These are phyloP conservation scores for Aspergillus fumigatus DNA, from an alignment of 2,329 filamentous ascomycete genomes.

Conservation along the genomic window DNA sequence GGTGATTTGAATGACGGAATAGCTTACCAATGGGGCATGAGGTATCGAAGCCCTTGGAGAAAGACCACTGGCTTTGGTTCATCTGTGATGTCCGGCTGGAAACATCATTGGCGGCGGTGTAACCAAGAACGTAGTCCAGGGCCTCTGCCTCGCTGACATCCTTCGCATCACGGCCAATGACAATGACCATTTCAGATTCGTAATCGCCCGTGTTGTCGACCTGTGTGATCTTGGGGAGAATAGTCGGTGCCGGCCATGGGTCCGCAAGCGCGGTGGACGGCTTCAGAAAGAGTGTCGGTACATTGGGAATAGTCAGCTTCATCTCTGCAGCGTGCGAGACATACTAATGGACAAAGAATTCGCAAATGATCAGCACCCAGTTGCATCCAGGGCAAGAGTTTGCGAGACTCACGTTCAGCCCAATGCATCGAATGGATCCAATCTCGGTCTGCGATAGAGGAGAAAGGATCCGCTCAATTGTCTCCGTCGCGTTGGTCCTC, in stretches of 20 bases:
- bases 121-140: conserved; percentile 58
- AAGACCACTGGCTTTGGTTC: conserved; percentile 53
- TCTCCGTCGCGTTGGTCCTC: conserved; percentile 41
- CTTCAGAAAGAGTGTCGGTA: conserved; percentile 58
- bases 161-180: conserved; percentile 50
- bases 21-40: conserved; percentile 48
- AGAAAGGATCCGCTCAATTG: conserved; percentile 45
- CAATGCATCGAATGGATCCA: conserved; percentile 57
- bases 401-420: conserved; percentile 46
- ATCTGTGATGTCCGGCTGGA: conserved; percentile 56
- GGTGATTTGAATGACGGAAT: background rate
- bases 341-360: conserved; percentile 33
- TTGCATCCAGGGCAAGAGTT: background rate
- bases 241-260: conserved; percentile 48
- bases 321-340: conserved; percentile 50
- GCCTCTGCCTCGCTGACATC: conserved; percentile 56
- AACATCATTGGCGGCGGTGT: conserved; percentile 61
- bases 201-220: conserved; percentile 54
- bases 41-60: conserved; percentile 57
- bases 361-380: background rate
- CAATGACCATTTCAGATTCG: conserved; percentile 55
- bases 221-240: conserved; percentile 52
- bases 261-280: conserved; percentile 51
- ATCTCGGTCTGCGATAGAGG: conserved; percentile 48
- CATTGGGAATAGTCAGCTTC: conserved; percentile 48